Conservation (phyloP, 2,329 filamentous ascomycete genomes). For the Fusarium ambrosium region DNA sequence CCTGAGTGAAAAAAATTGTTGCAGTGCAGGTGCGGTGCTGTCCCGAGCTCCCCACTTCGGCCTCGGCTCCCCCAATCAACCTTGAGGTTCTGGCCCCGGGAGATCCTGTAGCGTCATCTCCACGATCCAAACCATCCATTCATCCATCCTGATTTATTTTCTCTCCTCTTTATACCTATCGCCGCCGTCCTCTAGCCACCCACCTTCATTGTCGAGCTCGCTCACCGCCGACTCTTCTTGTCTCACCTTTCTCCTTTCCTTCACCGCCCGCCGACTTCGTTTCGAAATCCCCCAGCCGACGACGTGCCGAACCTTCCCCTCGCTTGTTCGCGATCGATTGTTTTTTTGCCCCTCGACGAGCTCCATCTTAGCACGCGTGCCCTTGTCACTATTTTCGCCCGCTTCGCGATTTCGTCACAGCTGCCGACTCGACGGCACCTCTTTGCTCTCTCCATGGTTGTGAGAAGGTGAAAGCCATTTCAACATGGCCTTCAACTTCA, state of each 20-base stretch:
- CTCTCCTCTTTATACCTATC: conserved; percentile 21
- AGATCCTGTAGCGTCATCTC: conserved; percentile 49
- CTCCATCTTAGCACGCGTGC: conserved; percentile 30
- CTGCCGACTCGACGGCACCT: conserved; percentile 43
- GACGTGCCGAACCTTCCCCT: conserved; percentile 21
- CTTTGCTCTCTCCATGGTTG: conserved; percentile 50
- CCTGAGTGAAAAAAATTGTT: conserved; percentile 42
- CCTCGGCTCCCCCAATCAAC: conserved; percentile 41
- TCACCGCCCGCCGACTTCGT: conserved; percentile 16
- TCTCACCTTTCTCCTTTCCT: neutral
- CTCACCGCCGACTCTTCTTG: conserved; percentile 1
- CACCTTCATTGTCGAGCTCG: conserved; percentile 2
- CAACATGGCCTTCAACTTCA: conserved; percentile 99
- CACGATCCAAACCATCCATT: conserved; percentile 45
- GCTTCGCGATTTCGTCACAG: conserved; percentile 34
- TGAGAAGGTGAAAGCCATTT: conserved; percentile 58
- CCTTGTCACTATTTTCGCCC: conserved; percentile 18
- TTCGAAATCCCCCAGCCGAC: conserved; percentile 20
- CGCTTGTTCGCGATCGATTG: conserved; percentile 22
- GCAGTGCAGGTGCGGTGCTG: conserved; percentile 25
- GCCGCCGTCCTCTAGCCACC: conserved; percentile 13
- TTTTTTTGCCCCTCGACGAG: conserved; percentile 23
- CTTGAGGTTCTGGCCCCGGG: conserved; percentile 34
- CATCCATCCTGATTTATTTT: conserved; percentile 35
- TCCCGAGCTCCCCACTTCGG: conserved; percentile 43